Percentiles rank a stretch among this genome's conserved stretches.
Evolutionary conservation across 768 basidiomycete species (phyloP).

Genomic region (Suillus americanus): DNA sequence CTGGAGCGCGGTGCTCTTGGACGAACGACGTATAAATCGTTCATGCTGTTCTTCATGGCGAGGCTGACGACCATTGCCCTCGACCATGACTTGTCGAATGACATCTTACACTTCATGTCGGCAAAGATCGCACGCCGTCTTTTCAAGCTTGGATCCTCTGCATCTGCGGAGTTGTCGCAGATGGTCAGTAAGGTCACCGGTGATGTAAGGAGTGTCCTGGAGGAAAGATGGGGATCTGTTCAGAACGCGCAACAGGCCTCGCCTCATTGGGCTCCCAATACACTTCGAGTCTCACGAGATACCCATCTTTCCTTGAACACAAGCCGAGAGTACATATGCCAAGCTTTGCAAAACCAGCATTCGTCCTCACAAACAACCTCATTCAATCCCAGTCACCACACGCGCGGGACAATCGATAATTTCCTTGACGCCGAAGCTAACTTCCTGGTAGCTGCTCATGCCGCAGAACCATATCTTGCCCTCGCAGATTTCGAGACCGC

Average conservation of each 20-base stretch:
- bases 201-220: slow-evolving; percentile 21
- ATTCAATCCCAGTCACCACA: slow-evolving; percentile 9
- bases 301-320: slow-evolving; percentile 32
- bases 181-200: slow-evolving; percentile 12
- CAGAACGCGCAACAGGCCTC: slow-evolving; percentile 27
- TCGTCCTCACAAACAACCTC: neutral
- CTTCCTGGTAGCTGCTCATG: slow-evolving; percentile 13
- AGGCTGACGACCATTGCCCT: slow-evolving; percentile 13
- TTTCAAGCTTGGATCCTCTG: slow-evolving; percentile 32
- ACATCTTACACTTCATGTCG: slow-evolving; percentile 37
- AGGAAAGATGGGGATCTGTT: slow-evolving; percentile 36
- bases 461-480: slow-evolving; percentile 14
- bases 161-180: slow-evolving; percentile 18
- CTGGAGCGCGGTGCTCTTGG: slow-evolving; percentile 18
- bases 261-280: slow-evolving; percentile 29
- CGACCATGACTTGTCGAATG: slow-evolving; percentile 21
- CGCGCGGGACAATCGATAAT: slow-evolving; percentile 16
- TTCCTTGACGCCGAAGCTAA: slow-evolving; percentile 15
- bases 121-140: slow-evolving; percentile 39
- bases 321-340: slow-evolving; percentile 29
- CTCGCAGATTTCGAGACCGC: slow-evolving; percentile 39
- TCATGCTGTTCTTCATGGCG: slow-evolving; percentile 33
- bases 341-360: slow-evolving; percentile 11
- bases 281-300: slow-evolving; percentile 30
- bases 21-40: slow-evolving; percentile 28